phyloP scores from a whole-genome alignment of 2,329 filamentous ascomycete genomes.

The Colletotrichum viniferum region DNA sequence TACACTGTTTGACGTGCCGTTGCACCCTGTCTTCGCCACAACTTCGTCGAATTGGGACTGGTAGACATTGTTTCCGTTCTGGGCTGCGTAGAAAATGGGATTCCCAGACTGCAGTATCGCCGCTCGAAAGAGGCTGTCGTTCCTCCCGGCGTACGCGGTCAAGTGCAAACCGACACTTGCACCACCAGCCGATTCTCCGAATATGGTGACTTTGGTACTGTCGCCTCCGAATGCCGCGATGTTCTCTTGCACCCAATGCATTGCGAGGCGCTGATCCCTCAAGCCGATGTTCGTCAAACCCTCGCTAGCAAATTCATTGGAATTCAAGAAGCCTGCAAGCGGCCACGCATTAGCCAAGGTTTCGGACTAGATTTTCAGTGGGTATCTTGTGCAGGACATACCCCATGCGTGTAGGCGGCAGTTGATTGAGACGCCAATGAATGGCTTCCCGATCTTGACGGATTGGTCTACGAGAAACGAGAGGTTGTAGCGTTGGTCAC shows the following conservation, averaged over 20 bases:
- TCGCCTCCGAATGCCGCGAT: constrained; percentile 38
- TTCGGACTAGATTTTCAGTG: constrained; percentile 41
- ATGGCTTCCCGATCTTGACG: constrained; percentile 45
- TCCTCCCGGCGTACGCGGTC: not conserved
- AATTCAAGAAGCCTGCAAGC: not conserved
- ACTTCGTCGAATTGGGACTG: not conserved
- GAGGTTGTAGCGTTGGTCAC: not conserved
- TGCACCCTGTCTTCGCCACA: not conserved
- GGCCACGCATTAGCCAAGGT: not conserved
- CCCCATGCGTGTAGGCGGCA: constrained; percentile 33
- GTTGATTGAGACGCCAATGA: constrained; percentile 51
- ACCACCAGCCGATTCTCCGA: constrained; percentile 50
- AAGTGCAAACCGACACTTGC: constrained; percentile 17
- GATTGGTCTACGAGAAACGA: constrained; percentile 45
- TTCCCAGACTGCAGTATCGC: not conserved
- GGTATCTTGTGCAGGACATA: constrained; percentile 31
- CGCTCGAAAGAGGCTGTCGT: not conserved
- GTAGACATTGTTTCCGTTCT: not conserved
- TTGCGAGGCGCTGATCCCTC: constrained; percentile 37
- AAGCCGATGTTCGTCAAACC: not conserved
- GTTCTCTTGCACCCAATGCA: constrained; percentile 36
- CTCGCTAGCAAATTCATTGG: not conserved
- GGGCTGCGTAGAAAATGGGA: not conserved
- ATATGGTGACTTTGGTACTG: constrained; percentile 31
- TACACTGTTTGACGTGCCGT: not conserved